phyloP scores from a whole-genome alignment of 2,329 filamentous ascomycete species.

The Fusarium denticulatum region DNA sequence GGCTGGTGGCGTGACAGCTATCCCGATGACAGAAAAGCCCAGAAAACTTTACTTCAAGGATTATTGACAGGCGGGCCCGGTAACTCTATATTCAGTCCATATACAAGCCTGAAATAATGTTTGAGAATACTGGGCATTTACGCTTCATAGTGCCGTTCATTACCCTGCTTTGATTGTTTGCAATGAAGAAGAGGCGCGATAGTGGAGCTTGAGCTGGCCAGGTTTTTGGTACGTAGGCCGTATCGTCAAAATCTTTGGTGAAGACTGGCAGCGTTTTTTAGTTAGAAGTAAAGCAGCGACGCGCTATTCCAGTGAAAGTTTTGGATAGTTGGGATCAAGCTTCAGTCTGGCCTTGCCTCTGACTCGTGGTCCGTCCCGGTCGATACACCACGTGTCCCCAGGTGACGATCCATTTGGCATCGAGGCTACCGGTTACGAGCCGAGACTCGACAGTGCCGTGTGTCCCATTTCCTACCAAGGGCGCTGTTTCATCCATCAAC shows the following conservation, averaged over 20 bases:
- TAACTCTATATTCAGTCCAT: no score
- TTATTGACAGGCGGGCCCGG: background rate
- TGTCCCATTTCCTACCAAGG: background rate
- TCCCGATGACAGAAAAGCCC: background rate
- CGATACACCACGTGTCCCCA: slow-evolving; percentile 38
- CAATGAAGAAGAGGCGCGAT: no score
- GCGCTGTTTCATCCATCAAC: background rate
- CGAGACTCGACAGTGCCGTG: slow-evolving; percentile 50
- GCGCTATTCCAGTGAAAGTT: background rate
- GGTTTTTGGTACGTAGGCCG: background rate
- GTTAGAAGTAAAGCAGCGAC: background rate
- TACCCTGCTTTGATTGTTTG: no score
- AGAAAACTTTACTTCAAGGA: background rate
- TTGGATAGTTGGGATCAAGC: background rate
- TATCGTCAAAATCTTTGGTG: background rate
- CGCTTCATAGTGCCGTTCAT: no score
- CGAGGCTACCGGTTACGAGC: slow-evolving; percentile 48
- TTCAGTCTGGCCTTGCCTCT: background rate
- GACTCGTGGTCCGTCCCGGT: background rate
- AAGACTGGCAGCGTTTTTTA: background rate
- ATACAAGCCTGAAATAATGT: no score
- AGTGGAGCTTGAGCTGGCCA: background rate
- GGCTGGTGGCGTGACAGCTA: background rate
- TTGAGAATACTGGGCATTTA: no score
- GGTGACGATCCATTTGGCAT: slow-evolving; percentile 46